These are phyloP conservation scores for Gentiana dahurica DNA, from an alignment of 257 asterid species.

Conservation along the genomic window DNA sequence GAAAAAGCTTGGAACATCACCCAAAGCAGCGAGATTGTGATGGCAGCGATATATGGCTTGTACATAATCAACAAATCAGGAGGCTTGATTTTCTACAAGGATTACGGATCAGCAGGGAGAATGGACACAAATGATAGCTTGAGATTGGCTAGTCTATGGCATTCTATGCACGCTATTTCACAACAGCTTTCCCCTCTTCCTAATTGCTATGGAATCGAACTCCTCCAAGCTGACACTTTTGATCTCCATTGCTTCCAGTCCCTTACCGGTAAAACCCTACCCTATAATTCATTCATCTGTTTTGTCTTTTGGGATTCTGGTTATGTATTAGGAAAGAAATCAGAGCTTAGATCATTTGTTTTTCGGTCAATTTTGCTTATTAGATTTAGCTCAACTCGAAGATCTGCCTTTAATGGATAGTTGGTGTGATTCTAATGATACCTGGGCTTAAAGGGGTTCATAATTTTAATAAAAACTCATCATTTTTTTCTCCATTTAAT, in stretches of 20 bases:
- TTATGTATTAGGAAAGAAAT: no score
- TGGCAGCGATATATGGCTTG: conserved; percentile 92
- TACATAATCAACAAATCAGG: conserved; percentile 95
- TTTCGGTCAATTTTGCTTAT: no score
- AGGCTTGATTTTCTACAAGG: conserved; percentile 89
- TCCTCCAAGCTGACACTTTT: no score
- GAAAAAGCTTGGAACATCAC: no score
- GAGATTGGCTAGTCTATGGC: no score
- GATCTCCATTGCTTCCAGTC: conserved; percentile 40
- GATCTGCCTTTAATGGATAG: no score
- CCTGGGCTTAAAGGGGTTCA: no score
- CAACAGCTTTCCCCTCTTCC: conserved; percentile 92
- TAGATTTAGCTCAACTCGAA: no score
- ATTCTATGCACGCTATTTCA: conserved; percentile 35
- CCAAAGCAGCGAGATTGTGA: conserved; percentile 1
- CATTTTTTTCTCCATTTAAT: no score
- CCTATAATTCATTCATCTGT: neutral
- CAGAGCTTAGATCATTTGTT: no score
- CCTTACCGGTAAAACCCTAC: conserved; percentile 52
- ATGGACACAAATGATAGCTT: conserved; percentile 27
- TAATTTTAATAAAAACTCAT: no score
- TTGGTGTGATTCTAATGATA: no score
- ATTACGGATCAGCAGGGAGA: conserved; percentile 85
- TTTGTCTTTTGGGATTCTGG: neutral
- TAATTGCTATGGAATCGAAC: conserved; percentile 79